phyloP scores from a whole-genome alignment of 257 asterid genomes.

The Knoxia roxburghii region DNA sequence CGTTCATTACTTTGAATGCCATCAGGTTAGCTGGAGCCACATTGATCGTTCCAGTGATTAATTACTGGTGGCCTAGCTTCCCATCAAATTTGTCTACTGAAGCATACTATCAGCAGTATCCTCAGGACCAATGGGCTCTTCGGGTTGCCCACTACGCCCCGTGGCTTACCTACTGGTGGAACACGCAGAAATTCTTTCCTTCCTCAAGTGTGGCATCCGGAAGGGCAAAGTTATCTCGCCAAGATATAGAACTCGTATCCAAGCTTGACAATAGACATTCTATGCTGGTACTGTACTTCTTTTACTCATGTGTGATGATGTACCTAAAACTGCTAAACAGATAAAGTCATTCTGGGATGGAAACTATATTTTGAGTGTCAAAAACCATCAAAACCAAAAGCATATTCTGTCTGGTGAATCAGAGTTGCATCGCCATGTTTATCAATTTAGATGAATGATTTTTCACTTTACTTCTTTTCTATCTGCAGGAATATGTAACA shows the following conservation, averaged over 20 bases:
- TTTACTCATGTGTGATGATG: background rate
- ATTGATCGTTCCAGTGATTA: constrained; percentile 55
- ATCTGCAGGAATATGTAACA: constrained; percentile 39
- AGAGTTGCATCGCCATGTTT: background rate
- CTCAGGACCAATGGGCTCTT: constrained; percentile 59
- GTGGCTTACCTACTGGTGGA: constrained; percentile 75
- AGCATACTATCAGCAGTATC: constrained; percentile 42
- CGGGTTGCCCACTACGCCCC: constrained; percentile 64
- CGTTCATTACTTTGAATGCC: constrained; percentile 1
- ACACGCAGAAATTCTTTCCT: constrained; percentile 67
- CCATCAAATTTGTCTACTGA: constrained; percentile 46
- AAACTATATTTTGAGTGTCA: background rate
- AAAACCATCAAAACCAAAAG: background rate
- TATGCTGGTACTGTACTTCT: constrained; percentile 29
- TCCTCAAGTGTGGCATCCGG: constrained; percentile 50
- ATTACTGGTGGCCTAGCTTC: constrained; percentile 78
- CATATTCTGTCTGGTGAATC: background rate
- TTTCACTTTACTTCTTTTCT: background rate
- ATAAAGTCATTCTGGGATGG: background rate
- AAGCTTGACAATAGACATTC: constrained; percentile 8
- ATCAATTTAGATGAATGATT: constrained; percentile 11
- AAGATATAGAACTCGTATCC: constrained; percentile 42
- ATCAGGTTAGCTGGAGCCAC: constrained; percentile 62
- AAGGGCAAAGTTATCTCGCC: constrained; percentile 35
- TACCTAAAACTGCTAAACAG: background rate